Percentiles rank a stretch among this genome's conserved stretches.
Conservation (phyloP, 352 stramenopile genomes). For the Phytophthora aleatoria region DNA sequence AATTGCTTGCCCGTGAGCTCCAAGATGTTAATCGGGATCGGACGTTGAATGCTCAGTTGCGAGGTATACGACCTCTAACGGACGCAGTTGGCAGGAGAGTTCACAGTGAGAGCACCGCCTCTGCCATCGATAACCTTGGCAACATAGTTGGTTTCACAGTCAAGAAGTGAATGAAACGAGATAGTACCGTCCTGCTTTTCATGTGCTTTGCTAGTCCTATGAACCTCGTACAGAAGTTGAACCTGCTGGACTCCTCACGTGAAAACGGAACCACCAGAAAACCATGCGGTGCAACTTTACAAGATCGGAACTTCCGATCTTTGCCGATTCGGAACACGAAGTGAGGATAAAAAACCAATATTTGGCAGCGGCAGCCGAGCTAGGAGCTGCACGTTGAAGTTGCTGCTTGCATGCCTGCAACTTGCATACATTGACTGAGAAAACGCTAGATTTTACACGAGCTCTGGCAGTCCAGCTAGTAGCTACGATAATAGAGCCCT, state of each 20-base stretch:
- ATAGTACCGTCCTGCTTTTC: neutral
- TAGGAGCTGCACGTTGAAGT: slow-evolving; percentile 8
- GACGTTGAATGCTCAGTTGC: slow-evolving; percentile 16
- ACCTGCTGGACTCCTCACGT: slow-evolving; percentile 1
- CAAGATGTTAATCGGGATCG: slow-evolving; percentile 18
- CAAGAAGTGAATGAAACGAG: neutral
- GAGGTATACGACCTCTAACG: neutral
- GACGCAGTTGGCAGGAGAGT: slow-evolving; percentile 9
- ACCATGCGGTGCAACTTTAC: slow-evolving; percentile 10
- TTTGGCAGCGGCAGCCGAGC: neutral
- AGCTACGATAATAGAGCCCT: too few relatives aligned
- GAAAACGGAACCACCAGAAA: slow-evolving; percentile 4
- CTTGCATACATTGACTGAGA: neutral
- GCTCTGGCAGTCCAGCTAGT: neutral
- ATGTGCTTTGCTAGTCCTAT: neutral
- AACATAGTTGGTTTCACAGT: neutral
- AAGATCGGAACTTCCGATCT: slow-evolving; percentile 6
- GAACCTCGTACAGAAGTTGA: neutral
- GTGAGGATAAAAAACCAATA: neutral
- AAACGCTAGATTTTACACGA: neutral
- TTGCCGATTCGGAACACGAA: neutral
- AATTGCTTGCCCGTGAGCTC: neutral
- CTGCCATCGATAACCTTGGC: slow-evolving; percentile 13
- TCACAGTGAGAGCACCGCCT: slow-evolving; percentile 8
- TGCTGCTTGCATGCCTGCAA: slow-evolving; percentile 1